phyloP scores from a whole-genome alignment of 2,329 filamentous ascomycete genomes.

The Colletotrichum sublineola region DNA sequence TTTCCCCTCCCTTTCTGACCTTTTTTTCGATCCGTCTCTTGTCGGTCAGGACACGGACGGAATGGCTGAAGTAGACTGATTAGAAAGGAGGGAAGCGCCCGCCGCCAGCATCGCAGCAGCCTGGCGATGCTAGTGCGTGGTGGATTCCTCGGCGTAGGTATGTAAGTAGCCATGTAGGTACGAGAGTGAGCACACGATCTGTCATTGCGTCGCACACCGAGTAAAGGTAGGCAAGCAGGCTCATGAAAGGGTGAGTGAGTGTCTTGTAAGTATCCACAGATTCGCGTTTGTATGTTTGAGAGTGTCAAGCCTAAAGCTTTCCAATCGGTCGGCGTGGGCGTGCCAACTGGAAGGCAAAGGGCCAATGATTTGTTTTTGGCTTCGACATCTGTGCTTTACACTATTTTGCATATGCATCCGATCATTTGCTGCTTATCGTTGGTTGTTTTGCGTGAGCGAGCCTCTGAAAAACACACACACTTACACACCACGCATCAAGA shows the following conservation, averaged over 20 bases:
- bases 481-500: background rate
- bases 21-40: background rate
- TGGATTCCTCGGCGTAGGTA: conserved; percentile 20
- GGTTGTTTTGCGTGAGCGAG: conserved; percentile 30
- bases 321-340: conserved; percentile 13
- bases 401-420: conserved; percentile 30
- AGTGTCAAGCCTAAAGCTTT: conserved; percentile 23
- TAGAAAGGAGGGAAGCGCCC: conserved; percentile 16
- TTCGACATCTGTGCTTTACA: conserved; percentile 28
- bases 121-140: conserved; percentile 4
- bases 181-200: background rate
- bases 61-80: conserved; percentile 29
- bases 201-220: background rate
- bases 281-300: conserved; percentile 6
- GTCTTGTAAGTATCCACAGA: conserved; percentile 27
- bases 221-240: conserved; percentile 20
- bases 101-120: conserved; percentile 12
- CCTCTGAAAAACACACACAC: background rate
- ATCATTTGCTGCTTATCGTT: conserved; percentile 22
- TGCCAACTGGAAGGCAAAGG: conserved; percentile 28
- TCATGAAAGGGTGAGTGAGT: background rate
- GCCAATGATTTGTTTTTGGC: conserved; percentile 10
- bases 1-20: background rate
- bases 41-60: conserved; percentile 13
- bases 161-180: background rate